Conservation (phyloP, 805 yeast species). For the Wickerhamiella allomyrinae region DNA sequence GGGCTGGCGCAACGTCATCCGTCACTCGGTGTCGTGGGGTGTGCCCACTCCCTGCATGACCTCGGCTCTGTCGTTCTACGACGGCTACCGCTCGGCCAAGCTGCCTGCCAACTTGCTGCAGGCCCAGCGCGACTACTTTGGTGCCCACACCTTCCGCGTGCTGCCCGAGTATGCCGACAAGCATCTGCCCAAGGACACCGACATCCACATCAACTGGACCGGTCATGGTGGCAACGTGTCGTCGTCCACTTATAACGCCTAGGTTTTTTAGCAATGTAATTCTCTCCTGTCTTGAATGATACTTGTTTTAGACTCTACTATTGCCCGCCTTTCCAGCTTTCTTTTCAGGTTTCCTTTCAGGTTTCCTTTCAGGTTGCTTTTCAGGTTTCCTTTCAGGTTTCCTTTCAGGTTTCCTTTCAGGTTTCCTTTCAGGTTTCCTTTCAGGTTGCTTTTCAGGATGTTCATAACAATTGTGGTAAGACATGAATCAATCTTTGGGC, state of each 20-base stretch:
- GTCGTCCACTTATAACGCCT: slow-evolving; percentile 89
- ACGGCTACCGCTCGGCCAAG: slow-evolving; percentile 92
- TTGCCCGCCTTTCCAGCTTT: no score
- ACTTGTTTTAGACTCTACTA: no score
- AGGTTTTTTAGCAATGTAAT: slow-evolving; percentile 17
- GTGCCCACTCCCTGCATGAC: slow-evolving; percentile 96
- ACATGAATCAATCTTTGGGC: no score
- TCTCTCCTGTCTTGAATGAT: neutral
- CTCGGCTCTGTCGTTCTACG: slow-evolving; percentile 94
- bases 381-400: no score
- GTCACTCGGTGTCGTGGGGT: slow-evolving; percentile 68
- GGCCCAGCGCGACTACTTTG: slow-evolving; percentile 99
- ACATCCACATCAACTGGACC: slow-evolving; percentile 98
- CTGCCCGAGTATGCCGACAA: slow-evolving; percentile 73
- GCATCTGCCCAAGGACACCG: slow-evolving; percentile 59
- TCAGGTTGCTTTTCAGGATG: no score
- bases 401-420: no score
- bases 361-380: no score
- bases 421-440: no score
- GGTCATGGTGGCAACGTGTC: slow-evolving; percentile 97
- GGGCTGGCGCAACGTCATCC: slow-evolving; percentile 88
- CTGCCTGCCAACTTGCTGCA: slow-evolving; percentile 96
- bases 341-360: no score
- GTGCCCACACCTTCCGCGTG: slow-evolving; percentile 97
- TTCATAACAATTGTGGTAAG: no score